Conservation (phyloP, 768 basidiomycete species). For the Tricholoma terreum region DNA sequence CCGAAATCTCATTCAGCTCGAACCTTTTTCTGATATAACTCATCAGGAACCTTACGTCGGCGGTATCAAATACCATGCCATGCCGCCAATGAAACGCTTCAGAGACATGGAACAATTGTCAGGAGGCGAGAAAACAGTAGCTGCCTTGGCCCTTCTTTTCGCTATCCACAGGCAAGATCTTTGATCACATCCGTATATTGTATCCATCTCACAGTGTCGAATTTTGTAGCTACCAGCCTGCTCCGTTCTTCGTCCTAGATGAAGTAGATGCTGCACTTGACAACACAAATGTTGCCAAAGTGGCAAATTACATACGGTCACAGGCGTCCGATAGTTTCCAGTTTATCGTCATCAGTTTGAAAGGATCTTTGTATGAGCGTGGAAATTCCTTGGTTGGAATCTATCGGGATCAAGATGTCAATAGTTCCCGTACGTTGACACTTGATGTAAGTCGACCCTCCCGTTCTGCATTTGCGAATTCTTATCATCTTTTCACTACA, state of each 20-base stretch:
- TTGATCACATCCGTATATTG: neutral
- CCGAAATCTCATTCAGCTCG: neutral
- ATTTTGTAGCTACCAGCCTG: slow-evolving; percentile 77
- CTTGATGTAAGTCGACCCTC: slow-evolving; percentile 64
- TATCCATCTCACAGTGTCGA: neutral
- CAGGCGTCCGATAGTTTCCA: slow-evolving; percentile 87
- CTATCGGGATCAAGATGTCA: slow-evolving; percentile 90
- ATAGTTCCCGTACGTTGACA: slow-evolving; percentile 88
- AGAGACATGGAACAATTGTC: slow-evolving; percentile 99
- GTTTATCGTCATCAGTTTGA: slow-evolving; percentile 96
- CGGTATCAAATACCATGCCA: slow-evolving; percentile 98
- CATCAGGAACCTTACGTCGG: slow-evolving; percentile 58
- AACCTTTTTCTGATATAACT: neutral
- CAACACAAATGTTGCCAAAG: slow-evolving; percentile 96
- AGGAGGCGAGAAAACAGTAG: slow-evolving; percentile 98
- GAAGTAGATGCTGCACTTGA: slow-evolving; percentile 98
- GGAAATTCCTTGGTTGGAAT: slow-evolving; percentile 91
- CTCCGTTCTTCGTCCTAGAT: slow-evolving; percentile 98
- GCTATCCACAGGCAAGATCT: slow-evolving; percentile 83
- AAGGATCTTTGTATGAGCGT: slow-evolving; percentile 88
- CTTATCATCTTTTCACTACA: slow-evolving; percentile 18
- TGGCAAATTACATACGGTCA: slow-evolving; percentile 87
- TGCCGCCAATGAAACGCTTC: slow-evolving; percentile 99
- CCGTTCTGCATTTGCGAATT: neutral
- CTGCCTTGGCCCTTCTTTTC: slow-evolving; percentile 92